Base-by-base conservation (phyloP, 2,329 filamentous ascomycete genomes). In the Hymenoscyphus fructigenus region DNA sequence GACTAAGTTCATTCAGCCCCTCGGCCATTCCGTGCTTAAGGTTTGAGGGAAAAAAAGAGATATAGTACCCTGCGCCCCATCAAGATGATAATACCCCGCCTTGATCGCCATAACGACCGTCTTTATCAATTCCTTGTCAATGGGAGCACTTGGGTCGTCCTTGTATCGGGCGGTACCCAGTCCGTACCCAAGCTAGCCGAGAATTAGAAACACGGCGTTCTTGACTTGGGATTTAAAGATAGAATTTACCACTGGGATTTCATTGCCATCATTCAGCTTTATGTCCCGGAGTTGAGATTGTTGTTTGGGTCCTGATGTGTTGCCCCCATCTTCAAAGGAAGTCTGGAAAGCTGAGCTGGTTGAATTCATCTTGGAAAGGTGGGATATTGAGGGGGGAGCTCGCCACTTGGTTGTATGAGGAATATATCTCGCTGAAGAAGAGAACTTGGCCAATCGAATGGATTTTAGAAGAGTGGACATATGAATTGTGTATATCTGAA, bases 231-330 rank as follows among this genome's bases (percentile, higher is more conserved):
- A 26, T 32, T 12, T 36, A 17, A 41, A 4, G 32, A 28, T 2
- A 44, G n/a, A 14, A 41, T 12, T 44, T 78, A 89, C 87, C 81
- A 90, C 83, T 12, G 91, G 91, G 61, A 93, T 91, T 65, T 86
- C 83, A 66, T 86, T 85, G 67, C 89, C 90, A 79, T 93, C 89
- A 70, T 91, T 91, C 64, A 93, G 81, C 78, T 89, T 91, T 62
- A 92, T 76, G 62, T 77, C 80, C 1, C 88, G 88, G 47, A 84
- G 89, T 75, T 65, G 63, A 59, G 64, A 47, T 64, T 69, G 68
- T 65, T 72, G 91, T 81, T 90, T 93, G 77, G 96, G 92, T 73
- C 96, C 91, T 73, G 93, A 90, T 64, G 84, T 84, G 69, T 87
- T 81, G 20, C 67, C 56, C 12, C 20, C 68, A 32, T 66, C 64